Base-by-base conservation (phyloP, 1,284 basidiomycete genomes). In the Erythrobasidium hasegawianum region DNA sequence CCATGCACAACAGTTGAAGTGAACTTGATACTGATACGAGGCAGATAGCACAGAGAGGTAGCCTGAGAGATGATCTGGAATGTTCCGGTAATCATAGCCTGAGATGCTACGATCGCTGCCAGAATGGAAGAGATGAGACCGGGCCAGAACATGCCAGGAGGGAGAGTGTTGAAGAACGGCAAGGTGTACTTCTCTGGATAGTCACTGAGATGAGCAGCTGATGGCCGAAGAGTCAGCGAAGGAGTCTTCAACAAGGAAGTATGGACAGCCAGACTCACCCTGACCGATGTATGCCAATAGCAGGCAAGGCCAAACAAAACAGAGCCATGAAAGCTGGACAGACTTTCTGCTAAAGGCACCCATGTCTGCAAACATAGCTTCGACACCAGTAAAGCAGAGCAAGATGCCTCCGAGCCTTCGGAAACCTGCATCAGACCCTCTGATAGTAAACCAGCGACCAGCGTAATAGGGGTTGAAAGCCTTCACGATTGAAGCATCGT, bases 51-150 rank as follows among this genome's bases (percentile, higher is more conserved):
- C 16, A 54, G 52, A 5, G 20, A 29, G 9, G 27, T 54, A 27
- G 52, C 52, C 16, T 54, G 52, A 18, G 52, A 54, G 16, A 54
- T n/a, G 52, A 54, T 54, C 16, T 54, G 52, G 52, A 54, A 54
- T 5, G 20, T 54, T 16, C 20, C 52, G 7, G 52, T 54, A 20
- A 54, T 54, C 52, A 54, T 54, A 22, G 52, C 52, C 20, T 54
- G 52, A 18, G 52, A 54, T 4, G 52, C 52, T 18, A 54, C 52
- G 24, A 54, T 54, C 24, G 52, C 52, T 4, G 52, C 52, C 20
- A 54, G 27, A 27, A 54, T 54, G 8, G 45, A 54, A 10, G 27
- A 54, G 24, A 54, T 54, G 16, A 54, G 52, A 16, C 52, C 52
- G 24, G 52, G 52, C 52, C 52, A 54, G 24, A 54, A 54, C 16